Evolutionary conservation across 495 filamentous ascomycete genomes (phyloP), one percentile per base, ranked within the genome.

Genomic region (Emericellopsis terricola): DNA sequence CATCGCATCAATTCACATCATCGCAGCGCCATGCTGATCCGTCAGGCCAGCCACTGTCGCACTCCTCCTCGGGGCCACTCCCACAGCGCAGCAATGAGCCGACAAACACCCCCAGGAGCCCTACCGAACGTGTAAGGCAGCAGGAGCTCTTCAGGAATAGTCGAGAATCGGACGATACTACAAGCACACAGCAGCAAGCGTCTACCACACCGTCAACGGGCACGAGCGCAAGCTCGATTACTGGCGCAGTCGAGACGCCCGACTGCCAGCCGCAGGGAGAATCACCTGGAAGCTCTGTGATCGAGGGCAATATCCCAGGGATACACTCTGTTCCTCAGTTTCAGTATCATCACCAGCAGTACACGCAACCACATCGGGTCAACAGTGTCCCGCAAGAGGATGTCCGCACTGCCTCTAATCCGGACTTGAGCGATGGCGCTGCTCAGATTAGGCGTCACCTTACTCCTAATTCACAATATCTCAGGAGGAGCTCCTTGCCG

Each of bases 391-490:
- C 55, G 0, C 21, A 48, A 9, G 55, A 57, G 1, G 52, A 54
- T 15, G 51, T 48, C 14, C 50, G 59, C 23, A 46, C 56, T 23
- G 57, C 57, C 26, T 63, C 62, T 4, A 62, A 49, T 29, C 54
- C 62, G 11, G 65, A 69, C 32, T 47, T 61, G 7, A 48, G 41
- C 8, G 60, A 65, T 7, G 32, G 38, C 8, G 56, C 45, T 9
- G 49, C 49, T 15, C 43, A 42, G 13, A 61, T 67, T 34, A 71
- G 69, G 29, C 69, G 66, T 18, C 69, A 75, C 44, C 49, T 79
- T 9, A 67, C 68, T 6, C 71, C 68, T 2, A 68, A 50, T 24
- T 60, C 58, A 10, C 52, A 57, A 33, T 59, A 58, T 35, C 46
- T 50, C 19, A 57, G 60, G 39, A 57, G 66, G 31, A 65, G 70